Evolutionary conservation across 345 rosid species (phyloP), one percentile per base, ranked within the genome.

Genomic region (Linum trigynum): DNA sequence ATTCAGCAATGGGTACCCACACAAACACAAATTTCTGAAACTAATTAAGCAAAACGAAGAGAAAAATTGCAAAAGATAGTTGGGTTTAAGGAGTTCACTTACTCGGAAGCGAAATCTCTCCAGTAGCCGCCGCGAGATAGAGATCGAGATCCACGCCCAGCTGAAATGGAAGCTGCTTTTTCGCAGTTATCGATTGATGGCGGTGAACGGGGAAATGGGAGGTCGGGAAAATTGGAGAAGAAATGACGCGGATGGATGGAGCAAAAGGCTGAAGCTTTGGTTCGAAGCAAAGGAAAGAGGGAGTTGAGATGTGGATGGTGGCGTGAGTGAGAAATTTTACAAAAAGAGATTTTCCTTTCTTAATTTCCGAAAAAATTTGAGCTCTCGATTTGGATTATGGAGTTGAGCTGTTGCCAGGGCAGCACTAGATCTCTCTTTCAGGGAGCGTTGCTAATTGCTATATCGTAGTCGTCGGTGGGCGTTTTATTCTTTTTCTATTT

Each of bases 21-120:
- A 62, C 57, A 68, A 48, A 59, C n/a, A 55, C 58, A 62, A 55
- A 59, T 23, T 23, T 35, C 35, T 59, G 39, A 57, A 57, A 57
- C 5, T 14, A 57, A 5, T 10, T 57, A 35, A 57, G 3, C 36
- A 14, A 14, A 2, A 35, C 7, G 53, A 48, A 48, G 32, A 23
- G 32, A 23, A 23, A 23, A 15, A 15, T 48, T 48, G 53, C 9
- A 15, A 7, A 48, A 48, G 53, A 48, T 12, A 9, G 32, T 23
- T 23, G 53, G 53, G 53, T 48, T 48, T 48, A 1, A 15, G 11
- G 53, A 48, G 53, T 48, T 4, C 14, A 48, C 53, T 48, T 48
- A 48, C 53, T 5, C 14, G 53, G 14, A 48, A 9, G 53, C 14
- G 53, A 48, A 48, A 48, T 9, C 3, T 48, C 11, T 48, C 14